Conservation (phyloP, 2,329 filamentous ascomycete species). For the Phymatotrichopsis omnivora region DNA sequence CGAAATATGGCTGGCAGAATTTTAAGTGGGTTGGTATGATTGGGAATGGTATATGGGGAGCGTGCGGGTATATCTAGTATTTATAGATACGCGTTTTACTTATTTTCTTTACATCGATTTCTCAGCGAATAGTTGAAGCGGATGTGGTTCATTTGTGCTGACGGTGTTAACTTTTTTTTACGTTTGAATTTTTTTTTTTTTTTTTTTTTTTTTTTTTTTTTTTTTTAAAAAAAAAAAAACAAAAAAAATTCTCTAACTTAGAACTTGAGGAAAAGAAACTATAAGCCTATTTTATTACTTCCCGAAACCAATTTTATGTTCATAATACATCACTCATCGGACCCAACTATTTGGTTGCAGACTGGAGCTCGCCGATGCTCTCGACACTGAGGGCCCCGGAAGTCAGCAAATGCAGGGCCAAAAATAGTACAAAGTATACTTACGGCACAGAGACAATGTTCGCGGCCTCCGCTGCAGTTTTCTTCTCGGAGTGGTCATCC, state of each 20-base stretch:
- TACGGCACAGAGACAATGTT: conserved; percentile 31
- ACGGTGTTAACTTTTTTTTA: no score
- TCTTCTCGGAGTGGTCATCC: conserved; percentile 54
- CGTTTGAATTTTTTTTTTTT: background rate
- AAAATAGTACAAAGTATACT: conserved; percentile 27
- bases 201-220: background rate
- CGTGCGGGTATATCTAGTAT: no score
- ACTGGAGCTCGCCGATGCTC: conserved; percentile 27
- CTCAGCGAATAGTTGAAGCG: no score
- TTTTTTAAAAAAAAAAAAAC: background rate
- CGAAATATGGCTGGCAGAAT: no score
- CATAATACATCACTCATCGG: no score
- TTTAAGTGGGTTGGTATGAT: no score
- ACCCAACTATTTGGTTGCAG: no score
- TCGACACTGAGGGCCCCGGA: conserved; percentile 14
- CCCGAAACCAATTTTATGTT: conserved; percentile 1
- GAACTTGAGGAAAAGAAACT: background rate
- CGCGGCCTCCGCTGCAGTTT: conserved; percentile 37
- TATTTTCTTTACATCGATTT: no score
- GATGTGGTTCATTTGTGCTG: no score
- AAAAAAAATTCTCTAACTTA: background rate
- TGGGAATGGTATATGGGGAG: no score
- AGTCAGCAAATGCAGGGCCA: background rate
- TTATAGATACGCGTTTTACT: no score
- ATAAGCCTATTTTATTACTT: background rate